Evolutionary conservation across 352 stramenopile species (phyloP).

Genomic region (Phytopythium boreale): DNA sequence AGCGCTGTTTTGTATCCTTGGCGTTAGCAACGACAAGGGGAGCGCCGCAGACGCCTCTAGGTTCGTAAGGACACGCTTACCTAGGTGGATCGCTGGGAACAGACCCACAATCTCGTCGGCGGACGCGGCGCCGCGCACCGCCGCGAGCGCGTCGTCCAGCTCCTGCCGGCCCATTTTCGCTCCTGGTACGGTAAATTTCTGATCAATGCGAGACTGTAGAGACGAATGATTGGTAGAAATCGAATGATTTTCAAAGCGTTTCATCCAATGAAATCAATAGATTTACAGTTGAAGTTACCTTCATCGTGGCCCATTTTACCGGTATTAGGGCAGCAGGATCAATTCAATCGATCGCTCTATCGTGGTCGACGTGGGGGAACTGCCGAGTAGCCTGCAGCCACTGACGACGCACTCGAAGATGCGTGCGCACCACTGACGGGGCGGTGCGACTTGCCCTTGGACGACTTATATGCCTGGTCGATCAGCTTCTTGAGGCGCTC

Average conservation of each 20-base stretch:
- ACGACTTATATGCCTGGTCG: constrained; percentile 62
- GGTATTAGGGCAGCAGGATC: no score
- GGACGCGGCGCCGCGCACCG: neutral
- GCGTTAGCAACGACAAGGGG: neutral
- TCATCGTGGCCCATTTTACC: no score
- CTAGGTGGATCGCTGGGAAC: constrained; percentile 11
- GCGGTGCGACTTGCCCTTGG: constrained; percentile 8
- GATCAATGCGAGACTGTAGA: neutral
- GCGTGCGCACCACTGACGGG: neutral
- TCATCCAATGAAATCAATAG: neutral
- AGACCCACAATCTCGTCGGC: constrained; percentile 6
- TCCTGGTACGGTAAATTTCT: neutral
- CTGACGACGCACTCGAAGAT: neutral
- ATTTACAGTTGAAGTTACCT: neutral
- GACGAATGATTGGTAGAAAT: neutral
- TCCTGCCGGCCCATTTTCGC: neutral
- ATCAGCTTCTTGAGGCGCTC: constrained; percentile 69
- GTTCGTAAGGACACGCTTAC: neutral
- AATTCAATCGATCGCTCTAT: no score
- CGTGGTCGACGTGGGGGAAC: neutral
- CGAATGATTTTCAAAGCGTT: neutral
- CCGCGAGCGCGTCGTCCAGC: neutral
- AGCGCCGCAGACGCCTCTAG: neutral
- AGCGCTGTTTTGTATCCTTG: constrained; percentile 22
- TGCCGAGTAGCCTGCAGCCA: neutral